Evolutionary conservation across 2,329 filamentous ascomycete species (phyloP), one percentile per base, ranked within the genome.

Genomic region (Thelonectria discophora): DNA sequence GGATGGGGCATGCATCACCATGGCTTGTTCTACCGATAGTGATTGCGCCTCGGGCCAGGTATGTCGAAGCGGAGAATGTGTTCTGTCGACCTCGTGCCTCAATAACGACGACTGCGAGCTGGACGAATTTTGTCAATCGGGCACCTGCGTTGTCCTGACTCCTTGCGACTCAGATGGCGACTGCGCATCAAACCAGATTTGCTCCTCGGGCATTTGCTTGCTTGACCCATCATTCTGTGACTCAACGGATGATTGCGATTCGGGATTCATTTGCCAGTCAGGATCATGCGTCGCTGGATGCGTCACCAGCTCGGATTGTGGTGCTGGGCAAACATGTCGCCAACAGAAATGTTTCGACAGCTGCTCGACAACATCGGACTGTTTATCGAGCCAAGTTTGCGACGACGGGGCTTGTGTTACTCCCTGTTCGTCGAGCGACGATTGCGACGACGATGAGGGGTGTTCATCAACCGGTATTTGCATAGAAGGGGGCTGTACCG

Each of bases 31-130:
- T 11, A 11, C 21, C 13, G 37, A 42, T 13, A 10, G 2, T 10
- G 34, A 52, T 4, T 52, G 49, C 12, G 24, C 20, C 17, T n/a
- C 21, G 15, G 50, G 50, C 18, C 24, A 43, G 10, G 15, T 7
- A 2, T 53, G 50, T 17, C 34, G 34, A 37, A 13, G 7, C 34
- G 34, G 34, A 37, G 15, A 13, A 15, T 37, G 34, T 37, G 34
- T 37, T 6, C 3, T 15, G 34, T 15, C 17, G 11, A 45, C 39
- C 5, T 17, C 50, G 12, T 53, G 50, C 21, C 11, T 8, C 8
- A 53, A 53, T 37, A 53, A 53, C 17, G 50, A 53, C 12, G 24
- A 53, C 24, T 53, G 50, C n/a, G 42, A 53, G 50, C 37, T 53
- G 18, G 20, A 34, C 24, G 39, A 54, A 13, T 24, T 54, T 18